Conservation (phyloP, 139 green algal species). For the Chlorella sorokiniana region DNA sequence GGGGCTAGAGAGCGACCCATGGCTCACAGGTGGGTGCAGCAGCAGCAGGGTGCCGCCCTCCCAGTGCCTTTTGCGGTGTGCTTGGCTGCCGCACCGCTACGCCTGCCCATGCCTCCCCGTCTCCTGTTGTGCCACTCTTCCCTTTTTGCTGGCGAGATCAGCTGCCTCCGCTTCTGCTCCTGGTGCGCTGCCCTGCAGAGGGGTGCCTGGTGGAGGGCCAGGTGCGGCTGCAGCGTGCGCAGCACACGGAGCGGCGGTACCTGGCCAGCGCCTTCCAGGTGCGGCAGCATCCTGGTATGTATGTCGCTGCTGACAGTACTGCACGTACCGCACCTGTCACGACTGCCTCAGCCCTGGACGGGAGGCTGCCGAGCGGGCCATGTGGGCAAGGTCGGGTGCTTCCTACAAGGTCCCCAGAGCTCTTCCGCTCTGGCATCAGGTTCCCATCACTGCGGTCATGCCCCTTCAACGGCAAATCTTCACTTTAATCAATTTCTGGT, state of each 20-base stretch:
- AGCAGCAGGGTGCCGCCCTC: slow-evolving; percentile 11
- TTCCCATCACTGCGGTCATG: no score
- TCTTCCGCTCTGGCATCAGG: no score
- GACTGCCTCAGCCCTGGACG: no score
- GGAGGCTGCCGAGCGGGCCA: no score
- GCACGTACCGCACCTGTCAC: no score
- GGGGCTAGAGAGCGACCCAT: slow-evolving; percentile 63
- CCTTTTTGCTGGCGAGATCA: background rate
- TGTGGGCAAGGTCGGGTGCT: no score
- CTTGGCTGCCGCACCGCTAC: background rate
- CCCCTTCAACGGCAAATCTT: no score
- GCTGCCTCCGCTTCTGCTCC: background rate
- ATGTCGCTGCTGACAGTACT: no score
- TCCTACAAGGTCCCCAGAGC: no score
- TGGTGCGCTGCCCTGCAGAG: slow-evolving; percentile 25
- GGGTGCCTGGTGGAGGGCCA: slow-evolving; percentile 53
- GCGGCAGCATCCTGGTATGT: background rate
- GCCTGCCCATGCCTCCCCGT: background rate
- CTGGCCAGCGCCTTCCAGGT: slow-evolving; percentile 52
- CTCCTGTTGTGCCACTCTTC: background rate
- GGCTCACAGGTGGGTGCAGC: slow-evolving; percentile 44
- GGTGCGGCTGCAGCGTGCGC: slow-evolving; percentile 41
- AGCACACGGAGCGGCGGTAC: slow-evolving; percentile 53
- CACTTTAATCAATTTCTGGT: background rate
- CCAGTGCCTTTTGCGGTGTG: background rate